A percentile compares a stretch with the other conserved stretches of the same genome.
Evolutionary conservation across 1,139 yeast genomes (phyloP).

Genomic region (Magnusiomyces suaveolens): DNA sequence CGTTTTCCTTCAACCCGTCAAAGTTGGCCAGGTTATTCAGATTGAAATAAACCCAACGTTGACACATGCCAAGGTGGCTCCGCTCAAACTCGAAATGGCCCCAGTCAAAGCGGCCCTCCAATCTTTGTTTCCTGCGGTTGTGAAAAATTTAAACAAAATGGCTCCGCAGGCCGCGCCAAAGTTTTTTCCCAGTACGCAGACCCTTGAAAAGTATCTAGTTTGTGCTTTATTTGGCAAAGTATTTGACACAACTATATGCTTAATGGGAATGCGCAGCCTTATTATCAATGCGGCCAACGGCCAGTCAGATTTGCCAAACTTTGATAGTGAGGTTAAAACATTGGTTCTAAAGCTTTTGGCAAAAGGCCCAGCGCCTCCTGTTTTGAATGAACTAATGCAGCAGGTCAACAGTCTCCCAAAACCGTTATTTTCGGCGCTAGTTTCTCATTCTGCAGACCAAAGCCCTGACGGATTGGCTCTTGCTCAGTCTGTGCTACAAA

Average conservation of each 20-base stretch:
- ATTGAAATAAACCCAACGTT: background rate
- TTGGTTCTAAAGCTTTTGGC: slow-evolving; percentile 7
- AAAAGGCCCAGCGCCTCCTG: slow-evolving; percentile 2
- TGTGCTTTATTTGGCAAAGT: slow-evolving; percentile 13
- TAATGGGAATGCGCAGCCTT: slow-evolving; percentile 7
- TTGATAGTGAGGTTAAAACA: slow-evolving; percentile 1
- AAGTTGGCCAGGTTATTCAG: slow-evolving; percentile 5
- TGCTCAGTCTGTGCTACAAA: background rate
- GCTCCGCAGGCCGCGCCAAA: slow-evolving; percentile 12
- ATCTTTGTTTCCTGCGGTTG: slow-evolving; percentile 11
- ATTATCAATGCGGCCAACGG: no score
- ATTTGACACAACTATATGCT: slow-evolving; percentile 7
- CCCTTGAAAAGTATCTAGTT: slow-evolving; percentile 10
- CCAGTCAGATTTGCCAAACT: background rate
- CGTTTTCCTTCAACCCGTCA: slow-evolving; percentile 10
- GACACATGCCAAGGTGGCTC: background rate
- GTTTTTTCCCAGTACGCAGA: slow-evolving; percentile 6
- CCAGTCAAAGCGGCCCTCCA: slow-evolving; percentile 8
- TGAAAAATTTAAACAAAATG: slow-evolving; percentile 9
- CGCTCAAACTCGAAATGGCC: slow-evolving; percentile 6
- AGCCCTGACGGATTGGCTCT: background rate
- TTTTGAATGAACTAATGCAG: slow-evolving; percentile 6
- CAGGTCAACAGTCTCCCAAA: background rate
- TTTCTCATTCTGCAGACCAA: background rate
- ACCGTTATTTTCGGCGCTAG: background rate